Base-by-base conservation (phyloP, 1,284 basidiomycete species). In the Pyrrhoderma noxium region DNA sequence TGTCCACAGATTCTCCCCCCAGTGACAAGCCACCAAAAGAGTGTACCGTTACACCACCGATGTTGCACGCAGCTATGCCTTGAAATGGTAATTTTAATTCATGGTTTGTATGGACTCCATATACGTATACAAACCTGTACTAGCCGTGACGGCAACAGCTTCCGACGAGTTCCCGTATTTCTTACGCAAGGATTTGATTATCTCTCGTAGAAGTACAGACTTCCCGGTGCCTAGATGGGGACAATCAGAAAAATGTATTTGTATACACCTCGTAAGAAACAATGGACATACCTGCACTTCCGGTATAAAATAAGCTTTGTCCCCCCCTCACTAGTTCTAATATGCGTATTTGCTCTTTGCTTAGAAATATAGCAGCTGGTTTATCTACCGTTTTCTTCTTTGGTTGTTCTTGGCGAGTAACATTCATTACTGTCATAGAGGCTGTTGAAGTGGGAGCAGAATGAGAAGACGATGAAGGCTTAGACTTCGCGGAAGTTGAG, bases 241-340 rank as follows among this genome's bases (percentile, higher is more conserved):
- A 40, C n/a, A 18, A 18, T 5, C 38, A 40, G 8, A n/a, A 18
- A 18, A 40, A n/a, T 22, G 16, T n/a, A 16, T 18, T 22, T 16
- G 38, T 22, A 16, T 37, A 37, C 35, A 40, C 21, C 38, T 22
- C 2, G 53, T 58, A 52, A 53, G 38, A 40, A 14, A n/a, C 5
- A 56, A 14, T 41, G 18, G 8, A 72, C 85, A 61, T 59, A 93
- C 93, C 93, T 54, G 93, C 95, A 70, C 89, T 93, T 21, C 96
- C 95, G 0, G 95, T 99, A 68, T 97, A 99, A 63, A 99, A 99
- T n/a, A 98, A 65, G 60, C 82, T 95, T 49, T 84, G 70, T 2
- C 80, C 81, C 13, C 78, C 69, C 23, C 82, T 66, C 0, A 92
- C 88, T 3, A 95, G 77, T 54, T 78, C 74, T 54, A 95, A 68